Evolutionary conservation across 805 yeast genomes (phyloP), one percentile per base, ranked within the genome.

Genomic region (Wickerhamiella occidentalis): DNA sequence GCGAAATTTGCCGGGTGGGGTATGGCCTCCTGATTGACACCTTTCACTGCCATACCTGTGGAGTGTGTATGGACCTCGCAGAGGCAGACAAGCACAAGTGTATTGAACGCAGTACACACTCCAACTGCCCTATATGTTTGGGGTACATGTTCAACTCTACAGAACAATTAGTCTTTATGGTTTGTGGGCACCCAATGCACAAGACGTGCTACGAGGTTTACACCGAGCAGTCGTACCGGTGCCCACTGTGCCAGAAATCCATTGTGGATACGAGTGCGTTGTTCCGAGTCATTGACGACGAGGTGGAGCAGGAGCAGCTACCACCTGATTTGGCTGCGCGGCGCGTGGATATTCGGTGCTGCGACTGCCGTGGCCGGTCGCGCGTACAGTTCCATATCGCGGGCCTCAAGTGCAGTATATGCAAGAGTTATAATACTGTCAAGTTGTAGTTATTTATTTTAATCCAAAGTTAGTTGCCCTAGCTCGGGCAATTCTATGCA

Each of bases 161-260:
- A 6, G 74, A 71, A 61, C 80, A 86, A 9, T 94, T 87, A 40
- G 94, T 86, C 18, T 87, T 88, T 63, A 86, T 88, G 95, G 70
- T 72, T 3, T 88, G 97, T 66, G 96, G 96, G 1, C 97, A 88
- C 65, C 85, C 95, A 35, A 88, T 88, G 51, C 97, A 88, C 66
- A 85, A 86, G 62, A 60, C 64, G 23, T 88, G 97, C 64, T 87
- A 79, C 63, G 80, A 80, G 53, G 90, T 85, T 55, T 79, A 82
- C 62, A 77, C 85, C n/a, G 75, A 79, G 56, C 86, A 83, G 61
- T 78, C 84, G 13, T 88, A 86, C 70, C 85, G 85, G 62, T 88
- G 97, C 64, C 97, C 97, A 1, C 74, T 85, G 2, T 88, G 97
- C 62, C 80, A 85, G 49, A 78, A 83, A 56, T 82, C 95, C 0